Percentiles rank a stretch among this genome's conserved stretches.
phyloP scores from a whole-genome alignment of 257 asterid genomes.

The Przewalskia tangutica region DNA sequence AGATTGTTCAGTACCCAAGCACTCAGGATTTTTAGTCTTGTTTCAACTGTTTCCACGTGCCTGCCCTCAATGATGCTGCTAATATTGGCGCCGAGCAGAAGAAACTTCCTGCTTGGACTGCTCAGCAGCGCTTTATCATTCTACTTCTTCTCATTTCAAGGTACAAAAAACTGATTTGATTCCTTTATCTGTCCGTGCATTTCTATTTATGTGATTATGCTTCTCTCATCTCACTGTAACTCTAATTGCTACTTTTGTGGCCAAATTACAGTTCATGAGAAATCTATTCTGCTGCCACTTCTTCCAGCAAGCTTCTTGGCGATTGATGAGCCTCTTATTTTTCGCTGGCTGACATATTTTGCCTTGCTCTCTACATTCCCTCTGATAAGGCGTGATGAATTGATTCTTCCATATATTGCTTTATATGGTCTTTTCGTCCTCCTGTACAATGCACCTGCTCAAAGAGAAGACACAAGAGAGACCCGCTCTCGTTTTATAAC shows the following conservation, averaged over 20 bases:
- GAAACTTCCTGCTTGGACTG: constrained; percentile 67
- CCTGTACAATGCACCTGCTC: constrained; percentile 52
- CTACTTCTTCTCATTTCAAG: constrained; percentile 96
- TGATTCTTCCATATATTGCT: constrained; percentile 58
- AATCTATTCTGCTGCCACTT: constrained; percentile 86
- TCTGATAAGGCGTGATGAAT: constrained; percentile 66
- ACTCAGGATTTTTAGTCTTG: constrained; percentile 57
- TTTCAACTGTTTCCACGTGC: constrained; percentile 64
- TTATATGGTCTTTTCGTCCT: constrained; percentile 60
- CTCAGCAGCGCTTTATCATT: constrained; percentile 74
- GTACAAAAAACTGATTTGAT: constrained; percentile 27
- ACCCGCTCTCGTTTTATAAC: constrained; percentile 12
- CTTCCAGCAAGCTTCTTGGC: constrained; percentile 92
- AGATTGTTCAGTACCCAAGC: constrained; percentile 63
- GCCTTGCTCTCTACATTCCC: constrained; percentile 89
- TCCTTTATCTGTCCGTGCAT: constrained; percentile 6
- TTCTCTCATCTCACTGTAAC: background rate
- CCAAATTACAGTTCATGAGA: constrained; percentile 67
- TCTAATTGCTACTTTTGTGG: constrained; percentile 6
- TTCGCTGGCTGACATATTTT: constrained; percentile 56
- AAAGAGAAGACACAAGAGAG: constrained; percentile 32
- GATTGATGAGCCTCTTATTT: constrained; percentile 57
- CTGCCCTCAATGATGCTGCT: constrained; percentile 79
- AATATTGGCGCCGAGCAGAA: constrained; percentile 53
- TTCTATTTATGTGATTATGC: constrained; percentile 1